Conservation (phyloP, 2,329 filamentous ascomycete species). For the Aureobasidium sp. region DNA sequence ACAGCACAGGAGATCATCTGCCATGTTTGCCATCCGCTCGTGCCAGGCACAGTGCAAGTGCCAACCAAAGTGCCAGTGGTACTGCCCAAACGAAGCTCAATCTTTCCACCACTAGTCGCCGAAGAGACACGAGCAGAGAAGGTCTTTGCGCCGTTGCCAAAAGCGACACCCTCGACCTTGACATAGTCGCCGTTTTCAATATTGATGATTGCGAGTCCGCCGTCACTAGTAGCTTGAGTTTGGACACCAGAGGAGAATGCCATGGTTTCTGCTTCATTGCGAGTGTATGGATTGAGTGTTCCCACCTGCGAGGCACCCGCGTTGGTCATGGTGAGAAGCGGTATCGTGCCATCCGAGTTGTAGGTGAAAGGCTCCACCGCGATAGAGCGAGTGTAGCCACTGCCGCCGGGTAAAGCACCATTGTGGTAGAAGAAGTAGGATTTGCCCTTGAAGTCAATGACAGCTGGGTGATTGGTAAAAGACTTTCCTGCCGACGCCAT, state of each 20-base stretch:
- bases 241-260: neutral
- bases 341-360: neutral
- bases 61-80: neutral
- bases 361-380: conserved; percentile 4
- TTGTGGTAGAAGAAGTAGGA: conserved; percentile 16
- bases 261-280: neutral
- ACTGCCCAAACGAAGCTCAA: neutral
- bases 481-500: conserved; percentile 12
- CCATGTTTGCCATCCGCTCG: neutral
- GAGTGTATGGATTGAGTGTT: neutral
- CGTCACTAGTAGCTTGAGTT: neutral
- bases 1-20: neutral
- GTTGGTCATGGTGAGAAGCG: neutral
- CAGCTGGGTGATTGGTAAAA: conserved; percentile 12
- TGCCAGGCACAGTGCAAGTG: neutral
- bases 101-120: neutral
- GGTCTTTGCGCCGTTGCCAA: neutral
- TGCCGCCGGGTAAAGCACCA: conserved; percentile 3
- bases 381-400: conserved; percentile 11
- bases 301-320: neutral
- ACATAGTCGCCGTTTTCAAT: neutral
- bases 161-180: neutral
- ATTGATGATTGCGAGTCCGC: neutral
- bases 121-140: neutral
- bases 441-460: conserved; percentile 13